A percentile compares a stretch with the other conserved stretches of the same genome.
phyloP scores from a whole-genome alignment of 345 rosid genomes.

The Linum tenue region DNA sequence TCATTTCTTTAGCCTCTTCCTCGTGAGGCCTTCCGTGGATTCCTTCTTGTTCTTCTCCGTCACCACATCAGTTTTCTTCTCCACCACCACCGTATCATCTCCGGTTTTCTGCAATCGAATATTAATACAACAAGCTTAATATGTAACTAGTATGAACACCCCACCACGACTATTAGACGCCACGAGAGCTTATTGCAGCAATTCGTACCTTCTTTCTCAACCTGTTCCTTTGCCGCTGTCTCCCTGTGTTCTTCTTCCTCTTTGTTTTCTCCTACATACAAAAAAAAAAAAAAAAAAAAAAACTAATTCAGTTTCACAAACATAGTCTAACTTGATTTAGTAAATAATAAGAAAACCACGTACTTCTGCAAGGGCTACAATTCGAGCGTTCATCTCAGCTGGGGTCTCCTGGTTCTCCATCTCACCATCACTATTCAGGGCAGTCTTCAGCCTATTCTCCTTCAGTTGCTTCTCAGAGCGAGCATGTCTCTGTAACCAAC shows the following conservation, averaged over 20 bases:
- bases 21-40: conserved; percentile 19
- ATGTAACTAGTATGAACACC: neutral
- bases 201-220: conserved; percentile 27
- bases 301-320: neutral
- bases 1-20: conserved; percentile 29
- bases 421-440: conserved; percentile 57
- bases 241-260: conserved; percentile 28
- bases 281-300: conserved; percentile 7
- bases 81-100: conserved; percentile 16
- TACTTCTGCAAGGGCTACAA: conserved; percentile 41
- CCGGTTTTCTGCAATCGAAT: conserved; percentile 19
- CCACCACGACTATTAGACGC: neutral
- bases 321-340: neutral
- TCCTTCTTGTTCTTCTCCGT: conserved; percentile 23
- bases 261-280: conserved; percentile 21
- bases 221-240: conserved; percentile 29
- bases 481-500: conserved; percentile 41
- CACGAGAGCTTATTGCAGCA: neutral
- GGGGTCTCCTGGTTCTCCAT: conserved; percentile 59
- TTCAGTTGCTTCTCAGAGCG: conserved; percentile 58
- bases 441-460: conserved; percentile 52
- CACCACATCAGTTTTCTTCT: conserved; percentile 13
- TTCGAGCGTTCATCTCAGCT: conserved; percentile 43
- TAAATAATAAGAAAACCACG: neutral
- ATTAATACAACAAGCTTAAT: neutral